Base-by-base conservation (phyloP, 345 rosid species). In the Turritis glabra region DNA sequence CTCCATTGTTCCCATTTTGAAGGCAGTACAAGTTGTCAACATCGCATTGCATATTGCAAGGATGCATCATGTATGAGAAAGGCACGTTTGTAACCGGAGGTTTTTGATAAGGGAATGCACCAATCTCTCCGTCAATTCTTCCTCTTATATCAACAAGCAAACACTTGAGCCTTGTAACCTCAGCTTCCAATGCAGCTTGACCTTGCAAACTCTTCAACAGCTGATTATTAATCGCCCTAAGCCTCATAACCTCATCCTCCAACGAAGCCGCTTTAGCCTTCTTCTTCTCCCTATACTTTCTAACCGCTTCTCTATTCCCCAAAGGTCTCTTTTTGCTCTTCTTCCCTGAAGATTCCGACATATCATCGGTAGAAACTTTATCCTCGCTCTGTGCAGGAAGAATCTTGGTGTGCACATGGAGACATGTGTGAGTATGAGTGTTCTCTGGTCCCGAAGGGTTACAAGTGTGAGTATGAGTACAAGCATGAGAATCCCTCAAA, bases 211-310 rank as follows among this genome's bases (percentile, higher is more conserved):
- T 87, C 91, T 84, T 92, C 85, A 86, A 37, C 67, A 95, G 67
- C 74, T 92, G 97, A 78, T 87, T 93, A 81, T 95, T 95, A 76
- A 92, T 14, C 1, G 89, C 79, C 76, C 90, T 90, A 70, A 95
- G 68, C 62, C 81, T 82, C 43, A 29, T 71, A 23, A 87, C 92
- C 65, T 95, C 99, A 38, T 90, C 97, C 79, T 95, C 97, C 82
- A 95, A 85, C 0, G 97, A 92, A 8, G 97, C 99, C 15, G 90
- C 80, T 48, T 92, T 85, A 18, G 97, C 97, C 79, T 92, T 95
- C 86, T 90, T 93, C 86, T 89, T 95, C 85, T 95, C 97, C 35
- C 99, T 85, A 70, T 95, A 92, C 88, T 95, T 95, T 64, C 91
- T 79, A 56, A 95, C 99, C 1, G 97, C 99, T 83, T 92, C 99